A percentile compares a stretch with the other conserved stretches of the same genome.
phyloP scores from a whole-genome alignment of 305 asterid species.

The Fraxinus nigra region DNA sequence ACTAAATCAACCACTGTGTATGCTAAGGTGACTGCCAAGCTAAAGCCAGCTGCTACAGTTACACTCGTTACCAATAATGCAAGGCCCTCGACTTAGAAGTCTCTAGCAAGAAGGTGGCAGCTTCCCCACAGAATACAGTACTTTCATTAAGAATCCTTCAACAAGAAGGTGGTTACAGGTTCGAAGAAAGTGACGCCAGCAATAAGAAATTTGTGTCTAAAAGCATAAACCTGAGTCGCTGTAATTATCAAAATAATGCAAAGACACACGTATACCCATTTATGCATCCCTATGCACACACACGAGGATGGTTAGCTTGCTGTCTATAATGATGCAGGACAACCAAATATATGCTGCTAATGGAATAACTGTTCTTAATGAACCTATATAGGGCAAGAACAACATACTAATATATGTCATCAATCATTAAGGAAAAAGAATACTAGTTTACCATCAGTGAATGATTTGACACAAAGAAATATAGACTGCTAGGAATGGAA shows the following conservation, averaged over 20 bases:
- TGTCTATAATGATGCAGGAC: not conserved
- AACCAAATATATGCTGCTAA: not conserved
- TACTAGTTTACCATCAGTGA: not conserved
- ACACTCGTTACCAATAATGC: not conserved
- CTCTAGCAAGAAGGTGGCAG: not conserved
- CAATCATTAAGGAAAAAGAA: not conserved
- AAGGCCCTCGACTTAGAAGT: not conserved
- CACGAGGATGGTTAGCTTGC: not conserved
- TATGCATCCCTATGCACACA: not conserved
- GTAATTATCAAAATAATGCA: not conserved
- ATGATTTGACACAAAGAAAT: not conserved
- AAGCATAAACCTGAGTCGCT: not conserved
- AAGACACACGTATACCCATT: not conserved
- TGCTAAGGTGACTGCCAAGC: not conserved
- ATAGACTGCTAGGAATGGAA: not conserved
- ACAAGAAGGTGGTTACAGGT: not conserved
- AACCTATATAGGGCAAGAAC: not conserved
- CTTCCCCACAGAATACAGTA: not conserved
- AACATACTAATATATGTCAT: not conserved
- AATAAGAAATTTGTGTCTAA: not conserved
- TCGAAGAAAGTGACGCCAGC: not conserved
- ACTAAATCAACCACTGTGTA: not conserved
- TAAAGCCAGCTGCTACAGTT: not conserved
- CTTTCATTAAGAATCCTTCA: not conserved
- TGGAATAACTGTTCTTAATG: not conserved